phyloP scores from a whole-genome alignment of 805 yeast species.

The Maudiozyma bulderi region DNA sequence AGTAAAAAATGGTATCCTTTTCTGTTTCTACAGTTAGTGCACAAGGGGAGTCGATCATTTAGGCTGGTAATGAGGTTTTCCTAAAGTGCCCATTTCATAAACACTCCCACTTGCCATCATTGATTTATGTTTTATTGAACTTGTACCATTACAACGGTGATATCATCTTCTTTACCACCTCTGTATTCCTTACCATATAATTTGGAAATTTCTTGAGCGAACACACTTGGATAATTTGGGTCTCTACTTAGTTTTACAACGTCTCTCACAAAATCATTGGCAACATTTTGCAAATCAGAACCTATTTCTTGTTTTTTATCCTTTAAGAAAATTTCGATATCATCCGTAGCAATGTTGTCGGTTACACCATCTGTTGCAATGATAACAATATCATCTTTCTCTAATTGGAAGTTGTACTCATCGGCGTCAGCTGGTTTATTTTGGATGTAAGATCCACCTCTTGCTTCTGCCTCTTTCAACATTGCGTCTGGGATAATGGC shows the following conservation, averaged over 20 bases:
- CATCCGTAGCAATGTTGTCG: constrained; percentile 70
- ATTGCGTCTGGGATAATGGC: constrained; percentile 69
- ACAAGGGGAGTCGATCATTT: too few species aligned
- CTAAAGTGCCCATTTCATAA: too few species aligned
- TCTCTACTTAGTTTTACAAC: constrained; percentile 67
- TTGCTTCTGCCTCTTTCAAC: constrained; percentile 40
- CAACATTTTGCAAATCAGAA: constrained; percentile 35
- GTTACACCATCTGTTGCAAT: constrained; percentile 92
- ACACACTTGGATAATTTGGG: constrained; percentile 69
- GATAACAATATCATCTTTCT: constrained; percentile 64
- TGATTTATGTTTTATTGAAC: constrained; percentile 31
- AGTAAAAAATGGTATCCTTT: too few species aligned
- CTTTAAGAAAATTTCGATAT: constrained; percentile 56
- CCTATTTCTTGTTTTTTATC: constrained; percentile 32
- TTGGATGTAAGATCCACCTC: constrained; percentile 55
- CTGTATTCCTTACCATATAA: constrained; percentile 33
- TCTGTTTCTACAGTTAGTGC: too few species aligned
- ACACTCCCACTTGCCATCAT: too few species aligned
- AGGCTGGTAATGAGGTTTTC: too few species aligned
- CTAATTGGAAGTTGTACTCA: constrained; percentile 51
- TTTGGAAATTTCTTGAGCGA: constrained; percentile 50
- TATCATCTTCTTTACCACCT: constrained; percentile 96
- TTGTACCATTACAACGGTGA: constrained; percentile 68
- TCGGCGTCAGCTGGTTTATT: constrained; percentile 67
- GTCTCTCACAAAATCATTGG: constrained; percentile 49